phyloP scores from a whole-genome alignment of 2,329 filamentous ascomycete species.

The Sclerotinia subarctica region DNA sequence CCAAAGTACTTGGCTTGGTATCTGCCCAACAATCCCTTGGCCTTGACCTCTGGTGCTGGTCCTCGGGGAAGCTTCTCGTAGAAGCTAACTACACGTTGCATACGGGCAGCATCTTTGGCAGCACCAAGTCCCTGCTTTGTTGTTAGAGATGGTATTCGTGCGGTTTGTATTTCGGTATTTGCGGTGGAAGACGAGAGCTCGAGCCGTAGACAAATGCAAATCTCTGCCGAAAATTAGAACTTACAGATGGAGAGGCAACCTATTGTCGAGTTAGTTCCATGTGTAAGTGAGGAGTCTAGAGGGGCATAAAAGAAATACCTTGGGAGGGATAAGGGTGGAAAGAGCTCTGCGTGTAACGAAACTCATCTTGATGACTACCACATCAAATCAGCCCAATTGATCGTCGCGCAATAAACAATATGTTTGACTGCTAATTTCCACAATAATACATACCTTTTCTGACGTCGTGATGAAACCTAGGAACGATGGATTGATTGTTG shows the following conservation, averaged over 20 bases:
- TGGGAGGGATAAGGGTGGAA: slow-evolving; percentile 98
- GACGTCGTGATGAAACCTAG: slow-evolving; percentile 31
- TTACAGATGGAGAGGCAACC: slow-evolving; percentile 41
- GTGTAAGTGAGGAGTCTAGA: background rate
- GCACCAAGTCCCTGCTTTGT: slow-evolving; percentile 77
- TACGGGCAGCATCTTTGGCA: slow-evolving; percentile 91
- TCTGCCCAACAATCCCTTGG: slow-evolving; percentile 77
- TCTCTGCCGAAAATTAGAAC: slow-evolving; percentile 17
- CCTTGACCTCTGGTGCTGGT: slow-evolving; percentile 76
- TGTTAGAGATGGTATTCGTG: background rate
- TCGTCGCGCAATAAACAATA: background rate
- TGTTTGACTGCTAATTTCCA: background rate
- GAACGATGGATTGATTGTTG: slow-evolving; percentile 26
- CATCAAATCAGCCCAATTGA: slow-evolving; percentile 38
- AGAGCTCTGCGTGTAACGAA: slow-evolving; percentile 86
- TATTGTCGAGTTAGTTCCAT: slow-evolving; percentile 26
- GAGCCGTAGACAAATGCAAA: background rate
- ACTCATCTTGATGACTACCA: slow-evolving; percentile 70
- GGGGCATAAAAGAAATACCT: slow-evolving; percentile 58
- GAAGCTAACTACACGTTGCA: slow-evolving; percentile 97
- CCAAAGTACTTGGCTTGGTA: slow-evolving; percentile 94
- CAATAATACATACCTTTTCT: slow-evolving; percentile 34
- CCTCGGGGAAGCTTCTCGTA: slow-evolving; percentile 98
- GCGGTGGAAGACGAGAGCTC: background rate
- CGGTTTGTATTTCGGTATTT: background rate